phyloP scores from a whole-genome alignment of 257 asterid species.

The Linderniella brevidens region DNA sequence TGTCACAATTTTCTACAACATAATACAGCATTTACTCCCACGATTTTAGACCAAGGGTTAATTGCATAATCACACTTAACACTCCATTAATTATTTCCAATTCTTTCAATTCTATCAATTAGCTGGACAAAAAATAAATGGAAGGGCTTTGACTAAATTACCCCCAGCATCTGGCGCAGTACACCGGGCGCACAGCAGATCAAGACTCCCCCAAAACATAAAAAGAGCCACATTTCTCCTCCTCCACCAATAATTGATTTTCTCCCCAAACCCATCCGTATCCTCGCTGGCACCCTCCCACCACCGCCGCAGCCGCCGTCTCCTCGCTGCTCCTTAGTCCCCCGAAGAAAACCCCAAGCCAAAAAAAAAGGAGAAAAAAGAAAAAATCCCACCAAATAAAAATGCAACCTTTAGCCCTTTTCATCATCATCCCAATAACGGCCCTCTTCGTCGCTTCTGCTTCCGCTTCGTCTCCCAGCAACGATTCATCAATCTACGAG shows the following conservation, averaged over 20 bases:
- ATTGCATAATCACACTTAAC: too few species aligned
- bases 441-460: constrained; percentile 13
- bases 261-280: constrained; percentile 32
- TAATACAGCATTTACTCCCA: too few species aligned
- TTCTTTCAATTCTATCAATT: too few species aligned
- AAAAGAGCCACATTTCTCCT: constrained; percentile 1
- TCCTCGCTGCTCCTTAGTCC: background rate
- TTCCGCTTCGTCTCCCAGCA: constrained; percentile 9
- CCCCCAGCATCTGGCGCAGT: background rate
- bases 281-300: constrained; percentile 32
- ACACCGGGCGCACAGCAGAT: constrained; percentile 9
- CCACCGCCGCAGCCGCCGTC: constrained; percentile 5
- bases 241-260: constrained; percentile 45
- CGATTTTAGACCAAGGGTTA: too few species aligned
- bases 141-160: too few species aligned
- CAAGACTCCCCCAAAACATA: constrained; percentile 6
- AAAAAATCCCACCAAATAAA: constrained; percentile 1
- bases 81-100: too few species aligned
- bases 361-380: too few species aligned
- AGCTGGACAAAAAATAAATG: too few species aligned
- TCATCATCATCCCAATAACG: constrained; percentile 10
- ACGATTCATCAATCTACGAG: constrained; percentile 42
- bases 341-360: background rate
- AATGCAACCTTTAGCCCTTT: constrained; percentile 22
- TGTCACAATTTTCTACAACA: too few species aligned